Evolutionary conservation across 805 yeast genomes (phyloP), one percentile per base, ranked within the genome.

Genomic region (Saccharomycopsis sp.): DNA sequence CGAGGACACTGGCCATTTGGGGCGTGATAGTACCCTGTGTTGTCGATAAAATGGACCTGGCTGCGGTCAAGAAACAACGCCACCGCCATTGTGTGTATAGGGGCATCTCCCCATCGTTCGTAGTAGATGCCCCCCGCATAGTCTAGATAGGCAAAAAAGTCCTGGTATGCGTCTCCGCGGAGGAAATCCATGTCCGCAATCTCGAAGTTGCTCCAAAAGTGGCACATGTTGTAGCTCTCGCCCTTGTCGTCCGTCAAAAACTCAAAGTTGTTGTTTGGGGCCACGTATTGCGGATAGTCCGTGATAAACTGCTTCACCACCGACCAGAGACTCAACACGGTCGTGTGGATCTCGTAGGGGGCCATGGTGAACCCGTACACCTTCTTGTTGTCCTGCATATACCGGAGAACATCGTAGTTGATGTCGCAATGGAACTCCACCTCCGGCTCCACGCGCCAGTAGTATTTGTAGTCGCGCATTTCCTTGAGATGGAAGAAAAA

Each of bases 201-300:
- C 64, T 82, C 87, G 63, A 82, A 82, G 65, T 82, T 82, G 23
- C 85, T 79, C 87, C 87, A 82, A 66, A 81, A 82, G 67, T 82
- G 87, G 65, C 86, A 81, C 64, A 80, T 68, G 65, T 81, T 82
- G 68, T 77, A 82, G 12, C 68, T 59, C 16, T 66, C 59, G 1
- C 76, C 77, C 3, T 69, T 65, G 50, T 73, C 74, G 61, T 80
- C 81, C 2, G 83, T 78, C 56, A 82, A 66, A 61, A 80, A 80
- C 21, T 71, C 72, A 24, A 76, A 65, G 40, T 82, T 75, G 61
- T 79, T 80, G 64, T 79, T 73, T 0, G 73, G 70, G 48, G 82
- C 80, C 2, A 82, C 63, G 44, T 71, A 66, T 14, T 79, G 71
- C 1, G 85, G 83, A 60, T 70, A 68, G 23, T 70, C 63, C 4